phyloP scores from a whole-genome alignment of 1,284 basidiomycete genomes.

The Phenoliferia sp. region DNA sequence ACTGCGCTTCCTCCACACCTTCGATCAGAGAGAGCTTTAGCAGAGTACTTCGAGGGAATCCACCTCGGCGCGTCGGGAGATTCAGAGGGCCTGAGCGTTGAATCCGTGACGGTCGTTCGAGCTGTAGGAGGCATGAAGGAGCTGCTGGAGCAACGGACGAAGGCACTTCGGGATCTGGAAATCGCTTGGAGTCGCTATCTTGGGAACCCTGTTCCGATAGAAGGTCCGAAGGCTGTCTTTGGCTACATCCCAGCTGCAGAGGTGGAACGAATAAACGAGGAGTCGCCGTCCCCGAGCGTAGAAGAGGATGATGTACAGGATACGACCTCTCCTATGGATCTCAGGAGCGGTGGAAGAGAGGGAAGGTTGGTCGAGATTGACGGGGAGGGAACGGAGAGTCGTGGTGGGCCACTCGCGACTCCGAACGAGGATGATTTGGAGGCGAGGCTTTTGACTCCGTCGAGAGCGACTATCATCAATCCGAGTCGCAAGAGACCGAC shows the following conservation, averaged over 20 bases:
- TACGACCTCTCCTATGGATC: not conserved
- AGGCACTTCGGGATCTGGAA: slow-evolving; percentile 72
- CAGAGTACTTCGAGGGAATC: slow-evolving; percentile 84
- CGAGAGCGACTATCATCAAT: slow-evolving; percentile 53
- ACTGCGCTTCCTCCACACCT: slow-evolving; percentile 76
- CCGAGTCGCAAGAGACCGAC: slow-evolving; percentile 68
- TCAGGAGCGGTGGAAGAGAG: not conserved
- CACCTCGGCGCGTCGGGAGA: slow-evolving; percentile 39
- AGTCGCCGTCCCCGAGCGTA: not conserved
- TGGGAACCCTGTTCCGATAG: slow-evolving; percentile 80
- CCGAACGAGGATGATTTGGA: slow-evolving; percentile 23
- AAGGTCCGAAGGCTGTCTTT: slow-evolving; percentile 58
- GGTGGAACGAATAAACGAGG: slow-evolving; percentile 28
- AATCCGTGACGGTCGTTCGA: slow-evolving; percentile 82
- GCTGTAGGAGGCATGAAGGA: slow-evolving; percentile 69
- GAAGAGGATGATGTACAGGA: slow-evolving; percentile 20
- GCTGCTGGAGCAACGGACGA: slow-evolving; percentile 70
- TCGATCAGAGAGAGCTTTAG: slow-evolving; percentile 73
- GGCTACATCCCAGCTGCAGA: slow-evolving; percentile 50
- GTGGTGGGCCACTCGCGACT: not conserved
- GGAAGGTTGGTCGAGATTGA: slow-evolving; percentile 15
- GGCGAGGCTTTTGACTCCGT: slow-evolving; percentile 15
- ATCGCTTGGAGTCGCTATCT: slow-evolving; percentile 81
- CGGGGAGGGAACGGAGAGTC: slow-evolving; percentile 2
- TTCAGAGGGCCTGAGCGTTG: slow-evolving; percentile 63